phyloP scores from a whole-genome alignment of 2,329 filamentous ascomycete genomes.

The Sporothrix pallida region DNA sequence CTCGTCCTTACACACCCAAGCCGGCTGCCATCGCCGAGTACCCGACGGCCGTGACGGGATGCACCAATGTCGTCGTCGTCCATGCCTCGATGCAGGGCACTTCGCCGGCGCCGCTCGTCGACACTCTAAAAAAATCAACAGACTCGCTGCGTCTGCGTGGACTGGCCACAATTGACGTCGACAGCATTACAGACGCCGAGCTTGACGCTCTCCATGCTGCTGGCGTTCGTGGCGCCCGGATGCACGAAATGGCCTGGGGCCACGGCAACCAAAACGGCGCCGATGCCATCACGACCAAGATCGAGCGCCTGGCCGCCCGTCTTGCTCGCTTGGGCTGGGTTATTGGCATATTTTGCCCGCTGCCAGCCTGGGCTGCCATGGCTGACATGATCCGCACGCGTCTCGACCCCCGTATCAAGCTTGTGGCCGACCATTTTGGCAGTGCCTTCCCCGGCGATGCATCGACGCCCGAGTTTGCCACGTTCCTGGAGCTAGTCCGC shows the following conservation, averaged over 20 bases:
- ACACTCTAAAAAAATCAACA: slow-evolving; percentile 34
- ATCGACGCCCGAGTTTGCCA: slow-evolving; percentile 37
- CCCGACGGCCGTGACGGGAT: slow-evolving; percentile 37
- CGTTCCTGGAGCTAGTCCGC: slow-evolving; percentile 37
- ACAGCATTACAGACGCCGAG: slow-evolving; percentile 36
- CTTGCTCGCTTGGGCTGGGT: slow-evolving; percentile 39
- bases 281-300: slow-evolving; percentile 34
- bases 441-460: slow-evolving; percentile 40
- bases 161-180: slow-evolving; percentile 33
- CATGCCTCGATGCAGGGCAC: slow-evolving; percentile 41
- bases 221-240: slow-evolving; percentile 39
- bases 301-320: slow-evolving; percentile 34
- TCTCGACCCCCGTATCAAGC: slow-evolving; percentile 39
- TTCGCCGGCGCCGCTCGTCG: slow-evolving; percentile 39
- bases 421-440: slow-evolving; percentile 41
- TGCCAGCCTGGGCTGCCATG: slow-evolving; percentile 39
- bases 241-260: slow-evolving; percentile 40
- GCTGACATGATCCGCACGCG: slow-evolving; percentile 37
- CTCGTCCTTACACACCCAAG: slow-evolving; percentile 40
- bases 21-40: slow-evolving; percentile 39
- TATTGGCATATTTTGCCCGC: slow-evolving; percentile 38
- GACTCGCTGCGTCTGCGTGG: slow-evolving; percentile 23
- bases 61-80: slow-evolving; percentile 40
- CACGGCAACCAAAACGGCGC: slow-evolving; percentile 37
- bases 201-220: slow-evolving; percentile 39